Base-by-base conservation (phyloP, 805 yeast genomes). In the Wickerhamiella galacta region DNA sequence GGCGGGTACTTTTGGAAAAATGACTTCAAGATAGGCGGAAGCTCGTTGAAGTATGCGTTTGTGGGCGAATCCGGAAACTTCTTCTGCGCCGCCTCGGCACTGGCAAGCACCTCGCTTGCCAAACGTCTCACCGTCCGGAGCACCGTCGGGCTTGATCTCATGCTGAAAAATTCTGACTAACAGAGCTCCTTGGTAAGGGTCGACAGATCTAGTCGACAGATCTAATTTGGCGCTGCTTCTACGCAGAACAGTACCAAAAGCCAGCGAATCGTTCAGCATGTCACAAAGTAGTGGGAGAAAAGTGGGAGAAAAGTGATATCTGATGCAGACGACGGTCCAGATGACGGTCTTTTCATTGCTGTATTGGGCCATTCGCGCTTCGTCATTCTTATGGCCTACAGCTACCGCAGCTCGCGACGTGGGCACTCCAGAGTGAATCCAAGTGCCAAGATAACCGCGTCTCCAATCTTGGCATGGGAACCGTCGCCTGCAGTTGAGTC, bases 1-100 rank as follows among this genome's bases (percentile, higher is more conserved):
- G 95, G 95, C 20, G 95, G 95, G 49, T 71, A 80, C 52, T 70
- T 75, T 31, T 70, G 63, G 59, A 85, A 83, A 56, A 83, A 85
- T 42, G 59, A 67, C 51, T 72, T 76, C 21, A 83, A 64, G 49
- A 66, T 68, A 32, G 54, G 60, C 14, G 95, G 95, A 26, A 83
- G 70, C 53, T 68, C 63, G 19, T 60, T 51, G 44, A 73, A 77
- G 25, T 53, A 52, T 12, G 55, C 45, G 17, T 42, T 34, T 21
- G 54, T 48, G 11, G 42, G 23, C 12, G 36, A 18, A 6, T 17
- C 16, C 6, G 34, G 34, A 5, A 25, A 20, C 7, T 14, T 10
- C 25, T 30, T 21, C 20, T n/a, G 10, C 28, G 11, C 16, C 24
- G 31, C 21, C 59, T 34, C 18, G 5, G 46, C 53, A 10, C 35